These are phyloP conservation scores for Suillus spraguei DNA, from an alignment of 768 basidiomycete species.

Conservation along the genomic window DNA sequence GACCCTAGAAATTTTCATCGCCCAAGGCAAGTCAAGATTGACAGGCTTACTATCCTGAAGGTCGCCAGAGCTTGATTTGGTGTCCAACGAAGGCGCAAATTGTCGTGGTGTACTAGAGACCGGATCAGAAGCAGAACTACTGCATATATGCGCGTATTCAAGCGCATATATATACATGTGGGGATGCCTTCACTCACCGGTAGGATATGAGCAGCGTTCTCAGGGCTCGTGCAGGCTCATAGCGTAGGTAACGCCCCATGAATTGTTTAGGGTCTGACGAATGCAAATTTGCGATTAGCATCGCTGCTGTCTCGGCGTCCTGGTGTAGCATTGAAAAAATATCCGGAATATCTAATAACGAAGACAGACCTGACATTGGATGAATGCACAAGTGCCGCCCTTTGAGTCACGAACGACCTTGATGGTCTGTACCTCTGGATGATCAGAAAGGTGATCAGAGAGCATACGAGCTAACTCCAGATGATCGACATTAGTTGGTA, in stretches of 20 bases:
- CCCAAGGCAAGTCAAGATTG: slow-evolving; percentile 52
- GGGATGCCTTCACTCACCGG: slow-evolving; percentile 43
- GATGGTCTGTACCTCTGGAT: slow-evolving; percentile 66
- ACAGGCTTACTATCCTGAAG: slow-evolving; percentile 32
- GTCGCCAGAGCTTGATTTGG: slow-evolving; percentile 3
- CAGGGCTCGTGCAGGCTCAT: slow-evolving; percentile 76
- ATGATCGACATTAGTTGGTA: slow-evolving; percentile 71
- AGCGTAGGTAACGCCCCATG: slow-evolving; percentile 73
- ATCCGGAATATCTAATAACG: background rate
- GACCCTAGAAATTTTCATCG: slow-evolving; percentile 63
- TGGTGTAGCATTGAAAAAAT: slow-evolving; percentile 28
- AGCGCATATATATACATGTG: background rate
- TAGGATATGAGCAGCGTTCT: slow-evolving; percentile 77
- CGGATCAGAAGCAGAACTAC: background rate
- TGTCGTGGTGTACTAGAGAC: slow-evolving; percentile 4
- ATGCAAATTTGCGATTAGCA: slow-evolving; percentile 62
- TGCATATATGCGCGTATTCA: slow-evolving; percentile 18
- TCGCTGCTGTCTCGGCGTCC: slow-evolving; percentile 59
- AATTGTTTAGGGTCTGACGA: slow-evolving; percentile 60
- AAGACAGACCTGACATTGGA: slow-evolving; percentile 73
- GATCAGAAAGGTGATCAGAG: slow-evolving; percentile 64
- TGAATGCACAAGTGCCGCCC: slow-evolving; percentile 82
- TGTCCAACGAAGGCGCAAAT: slow-evolving; percentile 1
- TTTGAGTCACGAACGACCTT: slow-evolving; percentile 74
- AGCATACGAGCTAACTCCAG: slow-evolving; percentile 62